Base-by-base conservation (phyloP, 192 early-diverging fungal genomes). In the Lobosporangium transversale region DNA sequence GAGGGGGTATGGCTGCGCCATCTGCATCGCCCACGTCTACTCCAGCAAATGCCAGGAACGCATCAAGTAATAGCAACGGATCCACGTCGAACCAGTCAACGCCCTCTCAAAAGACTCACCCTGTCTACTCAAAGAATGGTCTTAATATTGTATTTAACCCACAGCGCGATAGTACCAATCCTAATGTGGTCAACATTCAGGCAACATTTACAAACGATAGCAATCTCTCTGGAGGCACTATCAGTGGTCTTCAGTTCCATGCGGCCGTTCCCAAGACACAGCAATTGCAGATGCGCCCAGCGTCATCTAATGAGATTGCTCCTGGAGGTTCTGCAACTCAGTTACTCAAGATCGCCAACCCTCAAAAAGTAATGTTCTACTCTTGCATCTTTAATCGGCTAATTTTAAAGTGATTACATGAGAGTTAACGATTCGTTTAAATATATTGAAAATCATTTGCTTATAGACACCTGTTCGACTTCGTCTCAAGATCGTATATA, bases 251-350 rank as follows among this genome's bases (percentile, higher is more conserved):
- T 24, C 84, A 86, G 51, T 93, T 99, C 70, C 87, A 94, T 79
- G 96, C 95, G 14, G 98, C 98, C 0, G 97, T 99, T 15, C 95
- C 95, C 24, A 95, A 95, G 84, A 92, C 90, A 43, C 89, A 97
- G 59, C 90, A 92, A 79, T 83, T 98, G 52, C 89, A 91, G 66
- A 94, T 98, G 86, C 84, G 87, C 29, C 88, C 95, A 27, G 90
- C 94, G 0, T 92, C 90, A 6, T 82, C 84, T 6, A 94, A 82
- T 64, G 76, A 75, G 2, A 80, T 97, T 53, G 66, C 81, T 14
- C 81, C 85, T 24, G 90, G 89, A 8, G 68, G 76, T 24, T 80
- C 78, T 5, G 94, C 89, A 24, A 91, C 87, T 17, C 98, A 99
- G 68, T 30, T 83, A 15, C 88, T 99, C 83, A 86, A 88, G 36